Conservation (phyloP, 2,329 filamentous ascomycete genomes). For the Penicillium sp. region DNA sequence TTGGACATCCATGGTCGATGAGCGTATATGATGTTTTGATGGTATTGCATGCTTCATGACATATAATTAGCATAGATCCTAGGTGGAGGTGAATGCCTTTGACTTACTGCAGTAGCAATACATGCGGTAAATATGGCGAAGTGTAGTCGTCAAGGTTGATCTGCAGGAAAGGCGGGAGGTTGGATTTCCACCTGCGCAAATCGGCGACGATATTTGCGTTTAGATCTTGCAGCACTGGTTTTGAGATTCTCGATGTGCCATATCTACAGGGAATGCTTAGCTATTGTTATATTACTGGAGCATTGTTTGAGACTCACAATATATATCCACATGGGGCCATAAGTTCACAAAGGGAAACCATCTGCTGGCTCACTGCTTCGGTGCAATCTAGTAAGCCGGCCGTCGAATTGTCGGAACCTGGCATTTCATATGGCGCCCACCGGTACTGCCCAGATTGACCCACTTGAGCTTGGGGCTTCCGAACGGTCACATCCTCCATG, state of each 20-base stretch:
- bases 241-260: slow-evolving; percentile 19
- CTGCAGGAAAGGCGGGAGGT: slow-evolving; percentile 23
- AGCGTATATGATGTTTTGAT: slow-evolving; percentile 35
- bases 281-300: too few species aligned
- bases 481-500: slow-evolving; percentile 36
- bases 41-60: slow-evolving; percentile 31
- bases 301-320: slow-evolving; percentile 22
- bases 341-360: slow-evolving; percentile 32
- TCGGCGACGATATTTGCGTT: slow-evolving; percentile 17
- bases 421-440: not conserved
- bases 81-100: not conserved
- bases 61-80: not conserved
- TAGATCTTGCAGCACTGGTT: slow-evolving; percentile 23
- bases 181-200: slow-evolving; percentile 29
- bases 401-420: too few species aligned
- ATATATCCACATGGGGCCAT: slow-evolving; percentile 32
- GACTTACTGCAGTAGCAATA: slow-evolving; percentile 29
- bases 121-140: slow-evolving; percentile 28
- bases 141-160: slow-evolving; percentile 22
- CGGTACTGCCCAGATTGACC: not conserved
- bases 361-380: slow-evolving; percentile 10
- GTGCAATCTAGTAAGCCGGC: not conserved
- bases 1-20: slow-evolving; percentile 40
- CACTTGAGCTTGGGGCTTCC: slow-evolving; percentile 22
- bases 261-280: slow-evolving; percentile 2